These are phyloP conservation scores for Pestalotiopsis sp. DNA, from an alignment of 2,329 filamentous ascomycete species.

Conservation along the genomic window DNA sequence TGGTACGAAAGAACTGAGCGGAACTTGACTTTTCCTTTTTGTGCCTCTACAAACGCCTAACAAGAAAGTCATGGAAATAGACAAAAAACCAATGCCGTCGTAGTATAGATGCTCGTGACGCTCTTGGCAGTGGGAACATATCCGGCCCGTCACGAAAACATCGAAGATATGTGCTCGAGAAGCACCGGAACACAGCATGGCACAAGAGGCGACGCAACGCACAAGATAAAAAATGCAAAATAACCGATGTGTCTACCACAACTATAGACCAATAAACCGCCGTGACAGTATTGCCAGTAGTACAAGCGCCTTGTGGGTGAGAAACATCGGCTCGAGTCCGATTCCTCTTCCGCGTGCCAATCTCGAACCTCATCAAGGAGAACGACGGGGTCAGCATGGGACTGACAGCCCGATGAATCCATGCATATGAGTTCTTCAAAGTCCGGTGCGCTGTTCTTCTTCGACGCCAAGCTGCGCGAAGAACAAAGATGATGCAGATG, in stretches of 20 bases:
- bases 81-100: too few relatives aligned
- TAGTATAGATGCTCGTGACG: background rate
- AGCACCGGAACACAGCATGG: background rate
- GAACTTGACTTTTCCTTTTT: too few relatives aligned
- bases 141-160: background rate
- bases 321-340: background rate
- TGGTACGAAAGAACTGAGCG: too few relatives aligned
- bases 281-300: background rate
- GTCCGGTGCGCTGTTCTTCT: background rate
- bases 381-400: background rate
- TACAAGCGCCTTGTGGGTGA: background rate
- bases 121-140: background rate
- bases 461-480: slow-evolving; percentile 5
- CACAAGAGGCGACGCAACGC: background rate
- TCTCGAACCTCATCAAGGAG: background rate
- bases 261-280: background rate
- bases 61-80: too few relatives aligned
- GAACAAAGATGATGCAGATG: slow-evolving; percentile 2
- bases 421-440: background rate
- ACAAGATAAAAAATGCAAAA: background rate
- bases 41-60: too few relatives aligned
- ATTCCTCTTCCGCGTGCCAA: background rate
- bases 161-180: background rate
- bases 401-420: background rate
- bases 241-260: slow-evolving; percentile 3